These are phyloP conservation scores for Lavandula angustifolia DNA, from an alignment of 257 asterid species.

Conservation along the genomic window DNA sequence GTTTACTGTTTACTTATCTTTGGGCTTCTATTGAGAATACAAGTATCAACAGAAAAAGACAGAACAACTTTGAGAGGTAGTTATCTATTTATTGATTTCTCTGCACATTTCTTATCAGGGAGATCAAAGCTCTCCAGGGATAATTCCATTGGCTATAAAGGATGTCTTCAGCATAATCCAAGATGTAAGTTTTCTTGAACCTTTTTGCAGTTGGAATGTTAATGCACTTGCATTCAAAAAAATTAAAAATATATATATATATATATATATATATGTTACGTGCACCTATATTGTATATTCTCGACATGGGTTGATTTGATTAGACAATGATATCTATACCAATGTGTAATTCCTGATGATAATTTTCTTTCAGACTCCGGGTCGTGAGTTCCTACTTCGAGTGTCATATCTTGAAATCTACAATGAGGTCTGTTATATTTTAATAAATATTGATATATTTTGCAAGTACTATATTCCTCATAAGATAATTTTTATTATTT, in stretches of 20 bases:
- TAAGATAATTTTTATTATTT: neutral
- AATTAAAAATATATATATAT: neutral
- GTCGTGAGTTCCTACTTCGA: conserved; percentile 89
- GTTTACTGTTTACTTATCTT: conserved; percentile 14
- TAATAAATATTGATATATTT: neutral
- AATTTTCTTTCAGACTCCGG: conserved; percentile 79
- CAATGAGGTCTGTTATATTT: conserved; percentile 71
- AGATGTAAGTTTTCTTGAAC: conserved; percentile 61
- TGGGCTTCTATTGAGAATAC: too few relatives aligned
- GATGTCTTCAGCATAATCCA: conserved; percentile 89
- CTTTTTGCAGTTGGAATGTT: conserved; percentile 10
- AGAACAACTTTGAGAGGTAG: neutral
- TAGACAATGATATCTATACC: conserved; percentile 16
- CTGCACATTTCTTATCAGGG: conserved; percentile 48
- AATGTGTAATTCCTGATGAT: conserved; percentile 22
- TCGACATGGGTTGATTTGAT: conserved; percentile 4
- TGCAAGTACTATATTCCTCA: conserved; percentile 19
- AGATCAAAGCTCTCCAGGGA: conserved; percentile 74
- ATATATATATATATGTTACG: neutral
- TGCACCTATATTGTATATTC: conserved; percentile 6
- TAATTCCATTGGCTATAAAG: conserved; percentile 84
- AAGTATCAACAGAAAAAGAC: too few relatives aligned
- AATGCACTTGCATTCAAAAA: neutral
- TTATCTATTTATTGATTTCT: conserved; percentile 27
- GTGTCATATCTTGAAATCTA: conserved; percentile 95